Conservation (phyloP, 179 eudicot species). For the Beta corolliflora region DNA sequence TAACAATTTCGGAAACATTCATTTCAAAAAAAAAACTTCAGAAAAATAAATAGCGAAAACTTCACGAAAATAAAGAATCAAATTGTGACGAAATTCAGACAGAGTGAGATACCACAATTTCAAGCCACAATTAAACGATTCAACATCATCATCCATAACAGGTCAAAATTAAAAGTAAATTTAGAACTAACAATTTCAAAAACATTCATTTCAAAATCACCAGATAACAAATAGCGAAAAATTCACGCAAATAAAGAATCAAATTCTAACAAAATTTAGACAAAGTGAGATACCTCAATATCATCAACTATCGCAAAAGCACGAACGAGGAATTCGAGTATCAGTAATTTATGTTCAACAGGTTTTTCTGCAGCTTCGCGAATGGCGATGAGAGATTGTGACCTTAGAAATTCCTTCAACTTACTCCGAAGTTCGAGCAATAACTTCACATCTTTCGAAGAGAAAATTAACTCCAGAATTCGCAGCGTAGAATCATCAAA, state of each 20-base stretch:
- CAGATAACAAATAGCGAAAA: not conserved
- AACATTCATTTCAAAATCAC: not conserved
- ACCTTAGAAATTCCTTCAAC: constrained; percentile 52
- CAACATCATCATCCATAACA: not conserved
- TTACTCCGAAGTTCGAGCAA: constrained; percentile 39
- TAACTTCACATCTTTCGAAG: constrained; percentile 54
- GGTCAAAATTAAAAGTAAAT: not conserved
- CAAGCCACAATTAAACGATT: not conserved
- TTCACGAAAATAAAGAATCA: too few species aligned
- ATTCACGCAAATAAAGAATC: too few species aligned
- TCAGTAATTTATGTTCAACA: constrained; percentile 45
- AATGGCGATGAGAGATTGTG: constrained; percentile 51
- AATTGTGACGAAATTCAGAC: not conserved
- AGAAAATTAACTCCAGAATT: constrained; percentile 54
- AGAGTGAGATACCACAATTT: not conserved
- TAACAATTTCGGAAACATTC: not conserved
- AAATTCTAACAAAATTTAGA: not conserved
- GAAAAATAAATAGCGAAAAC: not conserved
- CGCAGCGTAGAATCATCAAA: constrained; percentile 62
- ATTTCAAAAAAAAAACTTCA: not conserved
- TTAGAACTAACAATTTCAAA: not conserved
- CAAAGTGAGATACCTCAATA: constrained; percentile 41
- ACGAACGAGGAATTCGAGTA: constrained; percentile 65
- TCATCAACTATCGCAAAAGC: constrained; percentile 68
- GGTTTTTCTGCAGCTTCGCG: constrained; percentile 51